These are phyloP conservation scores for Saccharomyces cerevisiae DNA, from an alignment of 805 yeast genomes.

Conservation along the genomic window DNA sequence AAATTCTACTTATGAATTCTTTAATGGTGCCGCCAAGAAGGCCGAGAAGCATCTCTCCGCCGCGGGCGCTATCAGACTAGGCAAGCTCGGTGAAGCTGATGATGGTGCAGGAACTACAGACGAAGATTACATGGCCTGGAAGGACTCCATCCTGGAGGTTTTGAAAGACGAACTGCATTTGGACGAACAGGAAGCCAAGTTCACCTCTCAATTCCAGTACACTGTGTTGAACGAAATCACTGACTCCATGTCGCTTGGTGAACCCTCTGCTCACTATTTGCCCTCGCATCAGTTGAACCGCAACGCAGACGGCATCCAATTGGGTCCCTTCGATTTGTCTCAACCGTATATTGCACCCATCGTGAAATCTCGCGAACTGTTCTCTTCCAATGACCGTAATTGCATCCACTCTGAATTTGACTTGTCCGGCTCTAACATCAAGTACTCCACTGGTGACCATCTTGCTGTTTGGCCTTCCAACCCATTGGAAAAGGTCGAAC, in stretches of 20 bases:
- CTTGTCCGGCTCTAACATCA: constrained; percentile 60
- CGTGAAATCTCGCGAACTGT: constrained; percentile 55
- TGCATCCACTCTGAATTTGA: constrained; percentile 92
- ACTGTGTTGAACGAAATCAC: constrained; percentile 33
- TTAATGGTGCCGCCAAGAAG: constrained; percentile 71
- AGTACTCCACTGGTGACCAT: constrained; percentile 93
- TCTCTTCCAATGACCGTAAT: constrained; percentile 54
- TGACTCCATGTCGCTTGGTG: constrained; percentile 63
- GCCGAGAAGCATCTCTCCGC: constrained; percentile 42
- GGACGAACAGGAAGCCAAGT: constrained; percentile 71
- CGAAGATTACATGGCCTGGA: constrained; percentile 92
- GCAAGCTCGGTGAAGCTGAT: constrained; percentile 84
- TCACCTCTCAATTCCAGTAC: constrained; percentile 58
- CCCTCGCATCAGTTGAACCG: constrained; percentile 31
- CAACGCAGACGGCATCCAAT: constrained; percentile 32
- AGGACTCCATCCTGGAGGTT: constrained; percentile 61
- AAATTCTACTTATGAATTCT: constrained; percentile 88
- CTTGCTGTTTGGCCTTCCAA: constrained; percentile 92
- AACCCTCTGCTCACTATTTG: constrained; percentile 58
- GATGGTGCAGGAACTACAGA: constrained; percentile 93
- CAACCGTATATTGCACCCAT: constrained; percentile 81
- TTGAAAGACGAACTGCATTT: constrained; percentile 57
- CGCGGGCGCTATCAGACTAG: constrained; percentile 68
- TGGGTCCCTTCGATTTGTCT: constrained; percentile 70
- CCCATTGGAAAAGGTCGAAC: constrained; percentile 62